Conservation (phyloP, 306 rosid genomes). For the Medicago arabica region DNA sequence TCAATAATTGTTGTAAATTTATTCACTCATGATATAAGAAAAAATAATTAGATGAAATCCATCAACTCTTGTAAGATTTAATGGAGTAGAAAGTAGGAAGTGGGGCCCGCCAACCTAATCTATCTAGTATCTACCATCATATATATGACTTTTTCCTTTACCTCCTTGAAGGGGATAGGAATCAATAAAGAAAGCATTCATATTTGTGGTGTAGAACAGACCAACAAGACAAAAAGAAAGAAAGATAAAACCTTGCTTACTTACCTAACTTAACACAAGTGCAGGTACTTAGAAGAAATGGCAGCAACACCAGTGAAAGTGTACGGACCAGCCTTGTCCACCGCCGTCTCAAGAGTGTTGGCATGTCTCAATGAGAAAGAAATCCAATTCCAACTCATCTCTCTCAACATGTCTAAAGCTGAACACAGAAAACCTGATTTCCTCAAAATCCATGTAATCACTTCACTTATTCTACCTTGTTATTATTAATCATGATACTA, state of each 20-base stretch:
- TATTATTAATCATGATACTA: background rate
- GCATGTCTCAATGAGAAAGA: slow-evolving; percentile 83
- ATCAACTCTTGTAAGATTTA: too few species aligned
- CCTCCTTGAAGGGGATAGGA: background rate
- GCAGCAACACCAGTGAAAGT: slow-evolving; percentile 72
- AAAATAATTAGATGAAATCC: too few species aligned
- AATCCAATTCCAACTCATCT: slow-evolving; percentile 59
- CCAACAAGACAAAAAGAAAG: too few species aligned
- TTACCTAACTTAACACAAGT: too few species aligned
- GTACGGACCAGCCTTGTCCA: slow-evolving; percentile 82
- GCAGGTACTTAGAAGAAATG: slow-evolving; percentile 39
- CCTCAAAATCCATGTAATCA: slow-evolving; percentile 66
- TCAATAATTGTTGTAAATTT: too few species aligned
- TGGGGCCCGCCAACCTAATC: background rate
- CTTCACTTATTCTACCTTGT: background rate
- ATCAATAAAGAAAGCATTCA: background rate
- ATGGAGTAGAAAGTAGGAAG: too few species aligned
- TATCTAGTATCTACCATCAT: background rate
- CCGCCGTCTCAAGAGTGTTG: slow-evolving; percentile 81
- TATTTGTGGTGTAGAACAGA: too few species aligned
- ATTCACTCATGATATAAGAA: too few species aligned
- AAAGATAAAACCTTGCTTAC: too few species aligned
- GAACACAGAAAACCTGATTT: slow-evolving; percentile 78
- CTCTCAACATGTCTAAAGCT: slow-evolving; percentile 80
- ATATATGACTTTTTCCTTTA: background rate